These are phyloP conservation scores for Naganishia sp. DNA, from an alignment of 1,284 basidiomycete genomes.

Conservation along the genomic window DNA sequence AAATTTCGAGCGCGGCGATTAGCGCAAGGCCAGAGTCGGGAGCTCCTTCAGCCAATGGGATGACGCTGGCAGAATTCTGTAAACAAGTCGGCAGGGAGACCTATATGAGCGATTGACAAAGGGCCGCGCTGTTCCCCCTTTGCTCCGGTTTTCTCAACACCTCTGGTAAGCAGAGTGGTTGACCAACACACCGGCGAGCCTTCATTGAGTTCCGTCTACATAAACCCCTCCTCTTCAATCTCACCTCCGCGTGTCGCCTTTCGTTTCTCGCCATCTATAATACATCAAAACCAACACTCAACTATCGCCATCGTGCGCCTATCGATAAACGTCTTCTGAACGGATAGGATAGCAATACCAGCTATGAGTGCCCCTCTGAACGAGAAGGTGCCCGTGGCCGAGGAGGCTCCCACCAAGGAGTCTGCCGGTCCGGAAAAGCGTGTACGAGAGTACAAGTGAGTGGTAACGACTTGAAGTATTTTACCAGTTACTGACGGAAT, in stretches of 20 bases:
- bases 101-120: slow-evolving; percentile 26
- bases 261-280: slow-evolving; percentile 17
- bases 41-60: no score
- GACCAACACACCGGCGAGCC: slow-evolving; percentile 21
- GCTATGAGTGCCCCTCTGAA: slow-evolving; percentile 28
- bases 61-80: neutral
- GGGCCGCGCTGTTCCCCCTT: slow-evolving; percentile 6
- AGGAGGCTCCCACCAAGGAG: slow-evolving; percentile 34
- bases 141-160: slow-evolving; percentile 8
- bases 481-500: no score
- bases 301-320: slow-evolving; percentile 12
- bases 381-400: slow-evolving; percentile 30
- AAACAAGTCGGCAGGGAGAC: slow-evolving; percentile 17
- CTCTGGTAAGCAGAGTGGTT: slow-evolving; percentile 29
- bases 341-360: slow-evolving; percentile 3
- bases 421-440: slow-evolving; percentile 31
- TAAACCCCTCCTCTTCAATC: slow-evolving; percentile 9
- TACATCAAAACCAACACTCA: slow-evolving; percentile 15
- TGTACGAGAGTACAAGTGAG: slow-evolving; percentile 34
- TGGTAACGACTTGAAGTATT: neutral
- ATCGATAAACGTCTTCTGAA: neutral
- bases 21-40: slow-evolving; percentile 7
- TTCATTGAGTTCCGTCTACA: slow-evolving; percentile 25
- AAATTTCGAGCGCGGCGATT: neutral
- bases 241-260: slow-evolving; percentile 23